phyloP scores from a whole-genome alignment of 306 rosid species.

The Amphicarpaea edgeworthii region DNA sequence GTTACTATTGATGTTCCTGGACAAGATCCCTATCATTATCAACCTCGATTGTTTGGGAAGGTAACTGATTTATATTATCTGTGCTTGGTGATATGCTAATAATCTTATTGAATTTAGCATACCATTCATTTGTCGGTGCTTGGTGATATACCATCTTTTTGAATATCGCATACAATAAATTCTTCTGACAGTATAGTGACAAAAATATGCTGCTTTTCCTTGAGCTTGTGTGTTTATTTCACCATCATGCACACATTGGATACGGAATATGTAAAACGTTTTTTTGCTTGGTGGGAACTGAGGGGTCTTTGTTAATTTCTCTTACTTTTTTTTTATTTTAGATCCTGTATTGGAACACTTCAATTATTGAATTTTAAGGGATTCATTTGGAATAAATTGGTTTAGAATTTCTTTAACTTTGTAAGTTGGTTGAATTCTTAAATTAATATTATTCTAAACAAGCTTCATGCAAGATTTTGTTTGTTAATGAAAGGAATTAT shows the following conservation, averaged over 20 bases:
- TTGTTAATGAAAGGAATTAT: not conserved
- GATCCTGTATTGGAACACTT: conserved; percentile 21
- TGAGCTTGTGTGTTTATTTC: conserved; percentile 21
- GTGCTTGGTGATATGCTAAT: conserved; percentile 3
- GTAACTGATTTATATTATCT: conserved; percentile 50
- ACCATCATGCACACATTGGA: conserved; percentile 5
- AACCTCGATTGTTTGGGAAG: conserved; percentile 91
- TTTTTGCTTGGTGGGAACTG: not conserved
- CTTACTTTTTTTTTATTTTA: conserved; percentile 1
- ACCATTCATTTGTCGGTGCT: conserved; percentile 1
- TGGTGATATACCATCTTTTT: conserved; percentile 4
- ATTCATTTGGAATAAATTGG: conserved; percentile 17
- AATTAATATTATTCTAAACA: conserved; percentile 2
- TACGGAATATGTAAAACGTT: not conserved
- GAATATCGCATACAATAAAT: conserved; percentile 6
- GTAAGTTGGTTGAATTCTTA: not conserved
- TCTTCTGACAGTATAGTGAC: conserved; percentile 20
- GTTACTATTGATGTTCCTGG: conserved; percentile 73
- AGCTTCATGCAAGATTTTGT: not conserved
- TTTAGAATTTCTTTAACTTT: conserved; percentile 1
- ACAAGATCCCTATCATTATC: conserved; percentile 70
- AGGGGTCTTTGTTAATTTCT: not conserved
- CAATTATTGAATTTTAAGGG: conserved; percentile 1
- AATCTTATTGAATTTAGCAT: conserved; percentile 2
- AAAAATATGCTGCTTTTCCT: conserved; percentile 6